Base-by-base conservation (phyloP, 1,139 yeast genomes). In the Scheffersomyces illinoinensis region DNA sequence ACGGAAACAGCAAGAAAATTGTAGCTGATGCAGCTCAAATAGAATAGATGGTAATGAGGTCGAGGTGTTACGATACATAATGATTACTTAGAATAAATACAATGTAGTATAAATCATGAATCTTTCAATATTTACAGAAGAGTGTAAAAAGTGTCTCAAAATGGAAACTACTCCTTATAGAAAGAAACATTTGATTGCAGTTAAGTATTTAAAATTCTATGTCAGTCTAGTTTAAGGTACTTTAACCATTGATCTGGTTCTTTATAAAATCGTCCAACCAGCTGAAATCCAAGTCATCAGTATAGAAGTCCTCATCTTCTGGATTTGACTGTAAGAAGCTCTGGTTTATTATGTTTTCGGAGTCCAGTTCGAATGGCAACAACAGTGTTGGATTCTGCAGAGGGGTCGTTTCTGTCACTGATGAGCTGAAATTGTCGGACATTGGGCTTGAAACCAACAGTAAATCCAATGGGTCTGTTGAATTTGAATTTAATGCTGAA, bases 1-100 rank as follows among this genome's bases (percentile, higher is more conserved):
- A 71, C 58, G 78, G 80, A 19, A 48, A 48, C 26, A 48, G 51
- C 26, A 48, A 48, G 51, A 48, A 48, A 24, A 7, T 48, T 48
- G 21, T 24, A 48, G 51, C 26, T 33, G 43, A 33, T 17, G 43
- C 43, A 33, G 43, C 43, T 7, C 43, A 33, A 33, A 33, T 33
- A 33, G 43, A 33, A 12, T 33, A 33, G 43, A 33, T 14, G 43
- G 43, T 33, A 33, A 33, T 33, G 43, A 33, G 5, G 5, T 12
- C 7, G 10, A 33, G 43, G 4, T 14, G 43, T 10, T 33, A 33
- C 43, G 43, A 33, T 5, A 33, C 43, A 33, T 3, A 24, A 24
- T 24, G 33, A 33, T 33, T 10, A 4, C 43, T 33, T 33, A 8
- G 43, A 33, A 33, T 33, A 12, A 10, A 10, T 12, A 33, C 43